Base-by-base conservation (phyloP, 768 basidiomycete genomes). In the Pisolithus marmoratus region DNA sequence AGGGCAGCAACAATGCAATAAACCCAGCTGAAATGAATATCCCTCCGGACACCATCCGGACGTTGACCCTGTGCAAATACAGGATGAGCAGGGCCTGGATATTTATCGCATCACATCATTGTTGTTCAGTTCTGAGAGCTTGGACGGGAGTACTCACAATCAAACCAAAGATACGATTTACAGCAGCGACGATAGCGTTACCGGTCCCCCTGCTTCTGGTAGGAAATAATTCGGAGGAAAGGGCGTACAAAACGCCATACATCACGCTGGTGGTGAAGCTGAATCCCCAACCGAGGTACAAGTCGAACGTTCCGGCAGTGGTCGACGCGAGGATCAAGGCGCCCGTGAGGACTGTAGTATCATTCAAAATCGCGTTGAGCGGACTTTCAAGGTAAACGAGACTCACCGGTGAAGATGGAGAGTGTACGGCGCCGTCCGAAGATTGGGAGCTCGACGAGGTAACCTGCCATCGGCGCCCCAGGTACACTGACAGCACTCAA, bases 101-200 rank as follows among this genome's bases (percentile, higher is more conserved):
- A 31, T 37, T 2, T 14, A 22, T 11, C 9, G 12, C 4, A 12
- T 14, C 31, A 23, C 20, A 22, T 46, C 31, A 36, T 8, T 19
- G 37, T 17, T 9, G 27, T 22, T 19, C 31, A 36, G n/a, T n/a
- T n/a, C n/a, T n/a, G n/a, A n/a, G n/a, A n/a, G n/a, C 31, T 17
- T 47, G 19, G 7, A 29, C 27, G 12, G 52, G 58, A 59, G 57
- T 23, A 62, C 77, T 54, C 46, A 73, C 76, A 72, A 82, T 80
- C 56, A 85, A 72, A 22, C 83, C 83, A 50, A 81, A 82, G 38
- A 85, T 59, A 17, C 82, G 72, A 59, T 78, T 81, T 14, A 77
- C 74, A 14, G 72, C 69, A 2, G 79, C 70, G 22, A 77, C 77
- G 31, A 83, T 66, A 11, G 76, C 79, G 40, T 77, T 79, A 22